Evolutionary conservation across 2,329 filamentous ascomycete species (phyloP), one percentile per base, ranked within the genome.

Genomic region (Coniella lustricola): DNA sequence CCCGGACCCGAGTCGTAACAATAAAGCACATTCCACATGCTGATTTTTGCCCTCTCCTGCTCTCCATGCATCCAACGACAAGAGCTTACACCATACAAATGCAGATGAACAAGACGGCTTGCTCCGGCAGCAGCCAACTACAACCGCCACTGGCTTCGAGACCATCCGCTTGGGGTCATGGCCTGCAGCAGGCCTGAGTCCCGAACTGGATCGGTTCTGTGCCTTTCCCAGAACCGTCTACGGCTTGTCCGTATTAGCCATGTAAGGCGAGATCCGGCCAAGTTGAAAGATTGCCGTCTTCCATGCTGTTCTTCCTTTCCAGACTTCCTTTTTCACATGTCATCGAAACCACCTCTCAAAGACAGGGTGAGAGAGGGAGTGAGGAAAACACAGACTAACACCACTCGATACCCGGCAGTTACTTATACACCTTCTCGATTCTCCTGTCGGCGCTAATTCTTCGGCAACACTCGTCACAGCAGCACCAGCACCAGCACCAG

Each of bases 161-260:
- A 54, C 52, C 38, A 52, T 49, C 20, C 49, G 52, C 37, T 43
- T 54, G 21, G 50, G 49, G 5, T 49, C 49, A 0, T 17, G 40
- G 46, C n/a, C 42, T 16, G 35, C 39, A 4, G 31, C 38, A n/a
- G n/a, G n/a, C 31, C 40, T 46, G 34, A 45, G 29, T 17, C 52
- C 50, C 34, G 54, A 55, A 38, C 45, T 55, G 36, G 54, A 55
- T n/a, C 21, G 29, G 32, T 41, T 48, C 21, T 57, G 56, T 46
- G 41, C 42, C 8, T 44, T 56, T 3, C 49, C 56, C 5, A 37
- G 48, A 22, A 49, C 50, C 34, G 48, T 57, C n/a, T 55, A 55
- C 29, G 48, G 50, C 14, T 29, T 58, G 13, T 53, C 53, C 36
- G 44, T 50, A 13, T 38, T 46, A 14, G 48, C 56, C 35, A 51